A percentile compares a stretch with the other conserved stretches of the same genome.
Evolutionary conservation across 495 filamentous ascomycete genomes (phyloP).

Genomic region (Rhypophila decipiens): DNA sequence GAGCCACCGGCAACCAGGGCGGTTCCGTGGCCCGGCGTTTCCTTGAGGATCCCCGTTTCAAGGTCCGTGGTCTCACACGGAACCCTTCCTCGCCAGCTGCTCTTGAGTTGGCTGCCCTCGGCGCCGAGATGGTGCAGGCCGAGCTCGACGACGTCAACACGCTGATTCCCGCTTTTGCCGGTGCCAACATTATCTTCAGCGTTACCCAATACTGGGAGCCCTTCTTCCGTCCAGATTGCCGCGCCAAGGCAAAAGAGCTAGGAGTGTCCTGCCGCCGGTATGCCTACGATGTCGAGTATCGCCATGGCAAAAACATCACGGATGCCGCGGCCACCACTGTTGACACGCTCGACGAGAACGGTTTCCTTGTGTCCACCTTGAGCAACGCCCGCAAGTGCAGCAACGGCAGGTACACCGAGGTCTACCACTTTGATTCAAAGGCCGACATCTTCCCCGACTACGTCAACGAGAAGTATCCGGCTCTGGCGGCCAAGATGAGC

Average conservation of each 20-base stretch:
- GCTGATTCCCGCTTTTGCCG: slow-evolving; percentile 35
- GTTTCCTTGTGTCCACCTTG: slow-evolving; percentile 40
- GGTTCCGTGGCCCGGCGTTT: slow-evolving; percentile 35
- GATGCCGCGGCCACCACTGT: slow-evolving; percentile 43
- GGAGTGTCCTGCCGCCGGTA: slow-evolving; percentile 30
- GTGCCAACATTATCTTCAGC: slow-evolving; percentile 43
- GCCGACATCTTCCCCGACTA: slow-evolving; percentile 37
- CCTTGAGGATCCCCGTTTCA: slow-evolving; percentile 24
- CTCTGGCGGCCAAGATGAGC: slow-evolving; percentile 38
- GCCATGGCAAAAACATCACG: slow-evolving; percentile 48
- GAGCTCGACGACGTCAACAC: slow-evolving; percentile 35
- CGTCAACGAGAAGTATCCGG: slow-evolving; percentile 29
- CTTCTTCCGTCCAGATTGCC: slow-evolving; percentile 28
- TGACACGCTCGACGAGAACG: slow-evolving; percentile 37
- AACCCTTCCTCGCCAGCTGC: slow-evolving; percentile 33
- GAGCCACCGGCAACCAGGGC: slow-evolving; percentile 41
- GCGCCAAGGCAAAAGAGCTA: slow-evolving; percentile 13
- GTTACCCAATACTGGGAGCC: slow-evolving; percentile 48
- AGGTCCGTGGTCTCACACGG: slow-evolving; percentile 43
- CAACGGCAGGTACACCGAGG: slow-evolving; percentile 28
- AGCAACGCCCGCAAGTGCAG: slow-evolving; percentile 30
- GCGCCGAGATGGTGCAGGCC: slow-evolving; percentile 37
- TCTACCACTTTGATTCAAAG: slow-evolving; percentile 41
- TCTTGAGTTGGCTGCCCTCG: slow-evolving; percentile 28
- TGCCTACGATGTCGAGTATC: slow-evolving; percentile 43